phyloP scores from a whole-genome alignment of 176 grass and related monocot genomes.

The Carex cristatella region DNA sequence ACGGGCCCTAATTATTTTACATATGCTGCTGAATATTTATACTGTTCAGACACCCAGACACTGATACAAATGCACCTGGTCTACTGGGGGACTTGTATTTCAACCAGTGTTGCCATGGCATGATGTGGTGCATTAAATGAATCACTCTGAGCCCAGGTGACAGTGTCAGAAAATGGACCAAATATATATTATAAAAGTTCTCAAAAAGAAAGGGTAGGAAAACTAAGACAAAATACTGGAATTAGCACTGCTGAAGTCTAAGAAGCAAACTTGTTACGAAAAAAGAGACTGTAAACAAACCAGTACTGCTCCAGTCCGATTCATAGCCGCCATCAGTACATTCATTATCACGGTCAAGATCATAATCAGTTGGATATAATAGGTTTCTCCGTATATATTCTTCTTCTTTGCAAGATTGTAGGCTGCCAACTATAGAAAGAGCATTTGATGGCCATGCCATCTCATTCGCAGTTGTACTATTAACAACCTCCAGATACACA shows the following conservation, averaged over 20 bases:
- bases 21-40: background rate
- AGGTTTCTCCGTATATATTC: constrained; percentile 79
- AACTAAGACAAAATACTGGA: constrained; percentile 1
- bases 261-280: background rate
- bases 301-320: constrained; percentile 64
- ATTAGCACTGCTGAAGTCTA: background rate
- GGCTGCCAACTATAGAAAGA: constrained; percentile 75
- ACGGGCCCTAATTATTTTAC: background rate
- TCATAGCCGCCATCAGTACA: constrained; percentile 33
- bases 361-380: constrained; percentile 39
- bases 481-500: constrained; percentile 45
- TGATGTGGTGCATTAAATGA: background rate
- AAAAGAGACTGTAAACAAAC: background rate
- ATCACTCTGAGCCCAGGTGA: background rate
- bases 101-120: background rate
- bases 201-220: background rate
- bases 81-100: background rate
- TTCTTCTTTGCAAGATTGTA: constrained; percentile 81
- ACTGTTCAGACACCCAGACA: background rate
- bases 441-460: constrained; percentile 77
- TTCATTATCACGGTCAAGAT: constrained; percentile 29
- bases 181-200: background rate
- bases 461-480: constrained; percentile 41
- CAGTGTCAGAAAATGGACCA: background rate
- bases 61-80: background rate